Conservation (phyloP, 352 stramenopile species). For the Phytophthora cactorum region DNA sequence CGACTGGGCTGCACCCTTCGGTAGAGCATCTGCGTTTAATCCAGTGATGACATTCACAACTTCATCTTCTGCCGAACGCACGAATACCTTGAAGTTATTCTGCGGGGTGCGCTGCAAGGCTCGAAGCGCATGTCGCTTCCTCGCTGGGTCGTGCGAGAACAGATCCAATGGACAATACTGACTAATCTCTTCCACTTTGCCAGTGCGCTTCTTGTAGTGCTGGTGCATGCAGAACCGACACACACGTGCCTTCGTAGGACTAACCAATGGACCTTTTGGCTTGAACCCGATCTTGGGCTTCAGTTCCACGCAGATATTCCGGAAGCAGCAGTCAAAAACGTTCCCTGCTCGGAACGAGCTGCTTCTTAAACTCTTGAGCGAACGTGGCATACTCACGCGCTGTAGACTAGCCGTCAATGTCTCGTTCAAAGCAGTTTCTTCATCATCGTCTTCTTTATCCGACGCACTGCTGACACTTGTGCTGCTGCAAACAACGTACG, state of each 20-base stretch:
- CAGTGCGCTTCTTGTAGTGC: conserved; percentile 76
- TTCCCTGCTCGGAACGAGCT: conserved; percentile 54
- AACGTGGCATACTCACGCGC: neutral
- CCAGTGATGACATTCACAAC: conserved; percentile 84
- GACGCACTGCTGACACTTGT: conserved; percentile 39
- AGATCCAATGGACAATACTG: conserved; percentile 86
- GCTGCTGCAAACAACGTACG: conserved; percentile 32
- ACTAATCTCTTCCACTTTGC: conserved; percentile 85
- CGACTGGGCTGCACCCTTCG: conserved; percentile 67
- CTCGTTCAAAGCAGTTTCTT: conserved; percentile 25
- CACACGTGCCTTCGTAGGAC: conserved; percentile 62
- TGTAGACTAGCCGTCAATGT: conserved; percentile 13
- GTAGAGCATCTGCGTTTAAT: conserved; percentile 67
- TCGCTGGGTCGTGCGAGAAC: conserved; percentile 68
- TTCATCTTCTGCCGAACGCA: conserved; percentile 78
- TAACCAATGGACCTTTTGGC: conserved; percentile 57
- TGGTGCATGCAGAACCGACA: conserved; percentile 92
- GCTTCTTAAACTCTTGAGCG: conserved; percentile 36
- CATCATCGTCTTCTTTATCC: conserved; percentile 44
- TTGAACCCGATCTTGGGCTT: conserved; percentile 90
- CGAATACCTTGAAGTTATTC: conserved; percentile 92
- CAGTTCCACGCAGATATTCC: conserved; percentile 88
- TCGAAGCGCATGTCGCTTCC: conserved; percentile 66
- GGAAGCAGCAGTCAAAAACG: conserved; percentile 87
- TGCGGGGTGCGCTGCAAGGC: conserved; percentile 83